Percentiles rank a stretch among this genome's conserved stretches.
phyloP scores from a whole-genome alignment of 2,329 filamentous ascomycete species.

The Parasarocladium wereldwijsianum region DNA sequence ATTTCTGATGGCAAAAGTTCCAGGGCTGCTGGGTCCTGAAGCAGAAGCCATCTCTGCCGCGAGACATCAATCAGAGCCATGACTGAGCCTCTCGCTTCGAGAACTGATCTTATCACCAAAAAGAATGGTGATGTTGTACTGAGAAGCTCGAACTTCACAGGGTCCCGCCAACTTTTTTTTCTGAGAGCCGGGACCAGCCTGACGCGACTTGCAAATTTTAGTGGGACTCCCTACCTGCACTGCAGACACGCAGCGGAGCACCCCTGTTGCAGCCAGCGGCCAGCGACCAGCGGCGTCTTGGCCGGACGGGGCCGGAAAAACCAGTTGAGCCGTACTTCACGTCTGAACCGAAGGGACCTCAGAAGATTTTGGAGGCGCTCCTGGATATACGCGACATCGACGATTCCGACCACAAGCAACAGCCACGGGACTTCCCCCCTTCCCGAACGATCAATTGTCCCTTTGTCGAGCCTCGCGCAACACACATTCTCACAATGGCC shows the following conservation, averaged over 20 bases:
- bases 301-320: no score
- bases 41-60: constrained; percentile 38
- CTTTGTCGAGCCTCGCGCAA: constrained; percentile 10
- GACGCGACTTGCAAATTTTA: constrained; percentile 3
- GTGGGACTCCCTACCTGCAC: no score
- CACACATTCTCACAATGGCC: constrained; percentile 34
- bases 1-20: constrained; percentile 55
- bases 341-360: no score
- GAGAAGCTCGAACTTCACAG: constrained; percentile 3
- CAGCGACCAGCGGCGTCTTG: no score
- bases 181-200: constrained; percentile 1
- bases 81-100: constrained; percentile 13
- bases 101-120: not conserved
- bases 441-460: constrained; percentile 1
- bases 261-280: no score
- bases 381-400: no score
- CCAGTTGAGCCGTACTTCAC: no score
- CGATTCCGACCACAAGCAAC: constrained; percentile 10
- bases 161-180: constrained; percentile 11
- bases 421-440: constrained; percentile 8
- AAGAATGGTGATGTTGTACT: constrained; percentile 2
- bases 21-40: constrained; percentile 37
- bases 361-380: no score
- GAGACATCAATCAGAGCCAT: constrained; percentile 44
- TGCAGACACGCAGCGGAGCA: no score